Conservation (phyloP, 192 early-diverging fungal genomes). For the Physocladia obscura region DNA sequence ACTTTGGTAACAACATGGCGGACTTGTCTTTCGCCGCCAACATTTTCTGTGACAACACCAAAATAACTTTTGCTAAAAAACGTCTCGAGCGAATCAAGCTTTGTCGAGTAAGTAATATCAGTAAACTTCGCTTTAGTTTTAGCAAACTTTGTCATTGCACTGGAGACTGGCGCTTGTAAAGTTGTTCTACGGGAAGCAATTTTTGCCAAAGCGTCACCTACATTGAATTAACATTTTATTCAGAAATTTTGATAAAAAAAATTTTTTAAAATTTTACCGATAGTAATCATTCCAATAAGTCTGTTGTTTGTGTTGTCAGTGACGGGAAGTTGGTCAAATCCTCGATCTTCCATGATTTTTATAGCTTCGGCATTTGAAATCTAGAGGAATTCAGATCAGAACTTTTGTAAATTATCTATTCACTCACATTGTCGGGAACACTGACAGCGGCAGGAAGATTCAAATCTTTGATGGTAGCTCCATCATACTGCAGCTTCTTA, state of each 20-base stretch:
- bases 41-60: slow-evolving; percentile 83
- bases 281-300: slow-evolving; percentile 83
- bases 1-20: slow-evolving; percentile 91
- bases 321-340: slow-evolving; percentile 95
- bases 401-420: background rate
- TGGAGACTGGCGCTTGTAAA: slow-evolving; percentile 48
- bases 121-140: slow-evolving; percentile 75
- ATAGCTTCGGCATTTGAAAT: slow-evolving; percentile 79
- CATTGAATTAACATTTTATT: background rate
- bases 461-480: slow-evolving; percentile 81
- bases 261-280: slow-evolving; percentile 44
- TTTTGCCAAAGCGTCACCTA: slow-evolving; percentile 77
- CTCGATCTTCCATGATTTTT: slow-evolving; percentile 80
- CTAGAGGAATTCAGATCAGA: slow-evolving; percentile 4
- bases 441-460: slow-evolving; percentile 82
- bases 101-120: slow-evolving; percentile 85
- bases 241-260: background rate
- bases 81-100: slow-evolving; percentile 73
- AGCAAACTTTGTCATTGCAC: slow-evolving; percentile 76
- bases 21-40: slow-evolving; percentile 60
- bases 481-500: slow-evolving; percentile 72
- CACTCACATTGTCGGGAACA: slow-evolving; percentile 63
- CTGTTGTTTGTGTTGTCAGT: slow-evolving; percentile 51
- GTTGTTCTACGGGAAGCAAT: slow-evolving; percentile 70
- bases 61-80: slow-evolving; percentile 93